Conservation (phyloP, 164 flowering plant species). For the Platanus orientalis region DNA sequence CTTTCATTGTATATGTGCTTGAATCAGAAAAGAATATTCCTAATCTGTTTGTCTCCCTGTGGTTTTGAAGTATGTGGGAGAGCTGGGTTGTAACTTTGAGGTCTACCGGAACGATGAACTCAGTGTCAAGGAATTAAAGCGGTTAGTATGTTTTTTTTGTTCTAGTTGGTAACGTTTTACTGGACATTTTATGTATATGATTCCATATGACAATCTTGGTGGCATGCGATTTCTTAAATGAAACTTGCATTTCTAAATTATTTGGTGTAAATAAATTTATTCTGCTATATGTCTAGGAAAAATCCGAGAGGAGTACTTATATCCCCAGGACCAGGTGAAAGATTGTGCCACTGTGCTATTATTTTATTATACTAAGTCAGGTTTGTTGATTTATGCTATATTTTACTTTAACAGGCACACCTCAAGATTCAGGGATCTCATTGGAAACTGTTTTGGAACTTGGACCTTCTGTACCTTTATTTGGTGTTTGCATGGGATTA, state of each 20-base stretch:
- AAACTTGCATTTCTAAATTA: not conserved
- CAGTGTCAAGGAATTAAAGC: conserved; percentile 70
- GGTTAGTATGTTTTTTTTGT: conserved; percentile 36
- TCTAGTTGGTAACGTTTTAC: not conserved
- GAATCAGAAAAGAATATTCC: not conserved
- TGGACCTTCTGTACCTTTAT: conserved; percentile 78
- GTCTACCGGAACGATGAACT: conserved; percentile 91
- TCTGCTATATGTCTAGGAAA: conserved; percentile 42
- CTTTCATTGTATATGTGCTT: not conserved
- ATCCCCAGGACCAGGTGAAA: conserved; percentile 94
- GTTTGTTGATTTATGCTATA: not conserved
- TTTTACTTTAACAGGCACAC: conserved; percentile 51
- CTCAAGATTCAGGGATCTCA: conserved; percentile 97
- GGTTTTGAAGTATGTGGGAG: conserved; percentile 74
- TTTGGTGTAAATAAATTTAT: not conserved
- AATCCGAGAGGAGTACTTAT: conserved; percentile 91
- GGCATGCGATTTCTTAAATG: not conserved
- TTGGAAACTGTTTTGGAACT: conserved; percentile 87
- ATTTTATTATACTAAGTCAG: not conserved
- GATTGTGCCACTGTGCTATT: not conserved
- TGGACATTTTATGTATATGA: not conserved
- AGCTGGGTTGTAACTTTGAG: conserved; percentile 75
- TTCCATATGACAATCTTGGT: not conserved
- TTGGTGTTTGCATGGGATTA: conserved; percentile 98
- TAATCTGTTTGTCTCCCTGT: not conserved